Evolutionary conservation across 352 stramenopile genomes (phyloP), one percentile per base, ranked within the genome.

Genomic region (Phytopythium ostracodes): DNA sequence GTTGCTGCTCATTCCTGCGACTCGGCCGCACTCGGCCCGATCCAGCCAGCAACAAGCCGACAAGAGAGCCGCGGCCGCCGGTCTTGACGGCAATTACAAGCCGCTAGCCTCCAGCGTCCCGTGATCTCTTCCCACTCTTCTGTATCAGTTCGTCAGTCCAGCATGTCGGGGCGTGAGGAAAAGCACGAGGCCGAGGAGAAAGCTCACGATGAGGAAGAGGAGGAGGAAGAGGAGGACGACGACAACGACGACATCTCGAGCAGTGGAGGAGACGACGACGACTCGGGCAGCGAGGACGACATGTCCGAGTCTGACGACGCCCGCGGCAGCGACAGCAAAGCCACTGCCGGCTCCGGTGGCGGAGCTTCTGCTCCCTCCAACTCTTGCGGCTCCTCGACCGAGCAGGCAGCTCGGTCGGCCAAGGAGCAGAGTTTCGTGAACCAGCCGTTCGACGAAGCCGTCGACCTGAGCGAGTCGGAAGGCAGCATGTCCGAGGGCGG

Each of bases 391-490:
- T 18, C 35, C 0, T 62, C 60, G 10, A 62, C 59, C 10, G 67
- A 49, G 44, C 64, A 70, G 38, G 47, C 58, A 4, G 62, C 46
- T 31, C 68, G 44, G 10, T 62, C 51, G 7, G 81, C 68, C 42
- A 82, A 68, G 35, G 76, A 88, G 63, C 82, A 80, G 5, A 70
- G 63, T 31, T 65, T 93, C 11, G 69, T 71, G 60, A 95, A 95
- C 54, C 86, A 95, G 72, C 86, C 86, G 14, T 95, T 95, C 46
- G 87, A 96, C 53, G 88, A 95, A 60, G 79, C 84, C 14, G 63
- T 96, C n/a, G 87, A 96, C 52, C 68, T 96, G 55, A 96, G 87
- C 56, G 87, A 95, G 65, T 96, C 87, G 4, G 82, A 92, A 53
- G 75, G 72, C 50, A 86, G 78, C 56, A 57, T 76, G 54, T 77